phyloP scores from a whole-genome alignment of 331 rosid species.

The Saraca asoca region DNA sequence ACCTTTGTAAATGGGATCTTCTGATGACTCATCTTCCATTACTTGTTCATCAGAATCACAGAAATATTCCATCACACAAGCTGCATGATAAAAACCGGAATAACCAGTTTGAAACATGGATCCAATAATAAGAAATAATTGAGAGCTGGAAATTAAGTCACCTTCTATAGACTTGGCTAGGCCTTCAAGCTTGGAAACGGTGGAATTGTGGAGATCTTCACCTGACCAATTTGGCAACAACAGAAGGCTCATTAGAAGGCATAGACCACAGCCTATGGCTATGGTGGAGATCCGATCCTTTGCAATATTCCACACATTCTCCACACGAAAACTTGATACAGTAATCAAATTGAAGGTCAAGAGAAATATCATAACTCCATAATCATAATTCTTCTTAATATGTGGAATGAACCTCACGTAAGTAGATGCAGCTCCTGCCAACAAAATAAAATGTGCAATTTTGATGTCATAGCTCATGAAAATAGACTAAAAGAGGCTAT shows the following conservation, averaged over 20 bases:
- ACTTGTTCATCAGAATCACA: slow-evolving; percentile 38
- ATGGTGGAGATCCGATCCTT: slow-evolving; percentile 69
- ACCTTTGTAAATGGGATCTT: slow-evolving; percentile 62
- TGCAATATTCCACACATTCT: slow-evolving; percentile 58
- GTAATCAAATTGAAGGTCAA: slow-evolving; percentile 79
- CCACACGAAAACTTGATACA: slow-evolving; percentile 64
- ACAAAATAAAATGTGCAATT: background rate
- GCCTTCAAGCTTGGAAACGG: slow-evolving; percentile 68
- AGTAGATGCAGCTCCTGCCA: slow-evolving; percentile 71
- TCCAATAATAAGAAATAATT: too few species aligned
- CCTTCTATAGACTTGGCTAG: slow-evolving; percentile 75
- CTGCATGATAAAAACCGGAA: slow-evolving; percentile 45
- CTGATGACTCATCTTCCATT: slow-evolving; percentile 37
- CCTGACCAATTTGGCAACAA: slow-evolving; percentile 91
- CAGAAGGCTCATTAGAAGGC: slow-evolving; percentile 65
- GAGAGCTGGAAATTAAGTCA: slow-evolving; percentile 6
- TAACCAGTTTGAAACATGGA: background rate
- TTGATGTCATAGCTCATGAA: too few species aligned
- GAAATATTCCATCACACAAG: slow-evolving; percentile 70
- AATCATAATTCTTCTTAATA: slow-evolving; percentile 76
- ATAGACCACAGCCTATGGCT: slow-evolving; percentile 72
- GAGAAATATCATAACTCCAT: slow-evolving; percentile 75
- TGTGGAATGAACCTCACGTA: slow-evolving; percentile 74
- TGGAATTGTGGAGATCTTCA: slow-evolving; percentile 69
- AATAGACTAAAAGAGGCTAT: too few species aligned